These are phyloP conservation scores for Phoenix dactylifera DNA, from an alignment of 176 grass and related monocot species.

Conservation along the genomic window DNA sequence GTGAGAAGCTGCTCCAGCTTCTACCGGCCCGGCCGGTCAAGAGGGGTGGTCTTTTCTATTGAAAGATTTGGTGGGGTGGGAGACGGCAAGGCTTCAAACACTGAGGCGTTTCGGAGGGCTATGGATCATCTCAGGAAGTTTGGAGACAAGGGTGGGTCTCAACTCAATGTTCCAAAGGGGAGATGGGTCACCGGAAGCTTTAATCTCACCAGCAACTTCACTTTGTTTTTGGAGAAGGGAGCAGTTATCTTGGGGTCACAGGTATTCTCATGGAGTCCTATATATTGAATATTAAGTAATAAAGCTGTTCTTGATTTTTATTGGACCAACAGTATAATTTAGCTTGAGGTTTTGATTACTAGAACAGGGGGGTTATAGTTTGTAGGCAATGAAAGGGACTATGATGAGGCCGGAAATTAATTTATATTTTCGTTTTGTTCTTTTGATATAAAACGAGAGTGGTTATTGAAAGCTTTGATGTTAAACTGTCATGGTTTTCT, in stretches of 20 bases:
- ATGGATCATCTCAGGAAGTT: slow-evolving; percentile 26
- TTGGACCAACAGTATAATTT: too few species aligned
- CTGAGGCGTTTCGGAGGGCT: slow-evolving; percentile 52
- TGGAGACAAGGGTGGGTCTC: slow-evolving; percentile 28
- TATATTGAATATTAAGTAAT: too few species aligned
- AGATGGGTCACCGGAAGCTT: slow-evolving; percentile 82
- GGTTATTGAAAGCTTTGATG: too few species aligned
- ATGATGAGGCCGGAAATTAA: too few species aligned
- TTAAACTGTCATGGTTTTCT: too few species aligned
- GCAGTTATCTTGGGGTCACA: slow-evolving; percentile 66
- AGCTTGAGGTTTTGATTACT: too few species aligned
- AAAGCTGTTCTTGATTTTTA: too few species aligned
- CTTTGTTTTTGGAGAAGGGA: slow-evolving; percentile 64
- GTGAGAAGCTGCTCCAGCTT: slow-evolving; percentile 44
- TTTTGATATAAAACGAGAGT: too few species aligned
- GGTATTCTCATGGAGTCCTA: slow-evolving; percentile 20
- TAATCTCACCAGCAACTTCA: slow-evolving; percentile 90
- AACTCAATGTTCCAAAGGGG: slow-evolving; percentile 62
- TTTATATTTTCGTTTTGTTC: too few species aligned
- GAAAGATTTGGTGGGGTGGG: slow-evolving; percentile 69
- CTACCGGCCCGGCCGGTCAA: slow-evolving; percentile 24
- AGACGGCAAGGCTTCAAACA: slow-evolving; percentile 66
- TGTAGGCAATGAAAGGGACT: too few species aligned
- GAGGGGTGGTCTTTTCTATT: slow-evolving; percentile 48
- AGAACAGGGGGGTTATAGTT: too few species aligned